These are phyloP conservation scores for Ophiostoma fasciatum DNA, from an alignment of 2,329 filamentous ascomycete genomes.

Conservation along the genomic window DNA sequence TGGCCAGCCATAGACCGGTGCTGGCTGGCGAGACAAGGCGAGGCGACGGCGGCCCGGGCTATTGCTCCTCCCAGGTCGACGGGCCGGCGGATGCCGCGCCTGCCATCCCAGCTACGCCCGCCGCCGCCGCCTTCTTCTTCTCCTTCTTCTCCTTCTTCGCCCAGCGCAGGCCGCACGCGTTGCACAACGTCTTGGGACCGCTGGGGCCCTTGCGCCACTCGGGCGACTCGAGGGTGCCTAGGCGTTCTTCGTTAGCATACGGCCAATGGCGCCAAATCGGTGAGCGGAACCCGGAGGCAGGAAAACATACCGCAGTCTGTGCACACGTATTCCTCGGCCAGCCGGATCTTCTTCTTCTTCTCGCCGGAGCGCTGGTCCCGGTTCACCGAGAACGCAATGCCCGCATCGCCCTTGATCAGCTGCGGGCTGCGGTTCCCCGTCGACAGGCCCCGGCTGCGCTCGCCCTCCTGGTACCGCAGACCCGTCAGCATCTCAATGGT, in stretches of 20 bases:
- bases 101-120: too few relatives aligned
- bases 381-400: conserved; percentile 70
- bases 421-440: conserved; percentile 71
- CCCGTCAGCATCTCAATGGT: conserved; percentile 91
- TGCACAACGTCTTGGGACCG: conserved; percentile 88
- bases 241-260: conserved; percentile 3
- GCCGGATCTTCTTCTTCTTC: conserved; percentile 81
- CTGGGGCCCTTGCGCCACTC: conserved; percentile 93
- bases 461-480: conserved; percentile 72
- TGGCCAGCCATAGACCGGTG: too few relatives aligned
- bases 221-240: conserved; percentile 72
- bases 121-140: conserved; percentile 16
- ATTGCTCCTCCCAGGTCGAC: too few relatives aligned
- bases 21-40: too few relatives aligned
- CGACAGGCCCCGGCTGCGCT: conserved; percentile 75
- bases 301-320: conserved; percentile 64
- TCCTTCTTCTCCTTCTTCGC: conserved; percentile 70
- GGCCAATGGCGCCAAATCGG: neutral
- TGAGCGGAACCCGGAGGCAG: neutral
- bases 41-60: too few relatives aligned
- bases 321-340: conserved; percentile 80
- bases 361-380: conserved; percentile 57
- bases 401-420: conserved; percentile 71
- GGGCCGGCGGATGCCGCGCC: too few relatives aligned
- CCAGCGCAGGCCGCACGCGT: conserved; percentile 73